These are phyloP conservation scores for Lecanicillium sp. DNA, from an alignment of 2,329 filamentous ascomycete species.

Conservation along the genomic window DNA sequence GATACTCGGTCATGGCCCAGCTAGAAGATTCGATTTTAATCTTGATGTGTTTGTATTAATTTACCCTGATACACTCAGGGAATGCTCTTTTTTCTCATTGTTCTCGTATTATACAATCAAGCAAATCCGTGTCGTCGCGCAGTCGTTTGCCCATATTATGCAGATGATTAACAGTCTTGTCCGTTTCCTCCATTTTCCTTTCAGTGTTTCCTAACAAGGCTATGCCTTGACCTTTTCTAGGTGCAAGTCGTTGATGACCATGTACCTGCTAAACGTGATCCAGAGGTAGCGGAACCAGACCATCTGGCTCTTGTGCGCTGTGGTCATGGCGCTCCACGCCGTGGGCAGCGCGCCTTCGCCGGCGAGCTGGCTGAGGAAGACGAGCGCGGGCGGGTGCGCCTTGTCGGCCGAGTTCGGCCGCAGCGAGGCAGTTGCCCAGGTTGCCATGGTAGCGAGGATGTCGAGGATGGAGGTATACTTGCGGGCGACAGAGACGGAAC, in stretches of 20 bases:
- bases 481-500: slow-evolving; percentile 61
- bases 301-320: slow-evolving; percentile 93
- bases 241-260: slow-evolving; percentile 86
- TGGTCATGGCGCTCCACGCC: slow-evolving; percentile 82
- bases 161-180: not conserved
- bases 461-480: slow-evolving; percentile 83
- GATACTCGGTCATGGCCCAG: not conserved
- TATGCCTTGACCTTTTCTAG: slow-evolving; percentile 35
- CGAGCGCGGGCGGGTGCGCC: slow-evolving; percentile 48
- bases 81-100: slow-evolving; percentile 9
- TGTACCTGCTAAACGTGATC: slow-evolving; percentile 87
- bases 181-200: not conserved
- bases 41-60: not conserved
- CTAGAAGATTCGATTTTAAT: no score
- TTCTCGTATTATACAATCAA: slow-evolving; percentile 8
- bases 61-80: not conserved
- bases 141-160: no score
- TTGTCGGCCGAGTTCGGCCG: slow-evolving; percentile 21
- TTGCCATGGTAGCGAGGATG: slow-evolving; percentile 60
- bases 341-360: slow-evolving; percentile 44
- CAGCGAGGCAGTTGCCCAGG: slow-evolving; percentile 44
- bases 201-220: not conserved
- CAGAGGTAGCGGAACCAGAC: slow-evolving; percentile 96
- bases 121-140: no score
- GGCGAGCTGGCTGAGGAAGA: slow-evolving; percentile 68